Evolutionary conservation across 306 rosid genomes (phyloP), one percentile per base, ranked within the genome.

Genomic region (Bauhinia variegata): DNA sequence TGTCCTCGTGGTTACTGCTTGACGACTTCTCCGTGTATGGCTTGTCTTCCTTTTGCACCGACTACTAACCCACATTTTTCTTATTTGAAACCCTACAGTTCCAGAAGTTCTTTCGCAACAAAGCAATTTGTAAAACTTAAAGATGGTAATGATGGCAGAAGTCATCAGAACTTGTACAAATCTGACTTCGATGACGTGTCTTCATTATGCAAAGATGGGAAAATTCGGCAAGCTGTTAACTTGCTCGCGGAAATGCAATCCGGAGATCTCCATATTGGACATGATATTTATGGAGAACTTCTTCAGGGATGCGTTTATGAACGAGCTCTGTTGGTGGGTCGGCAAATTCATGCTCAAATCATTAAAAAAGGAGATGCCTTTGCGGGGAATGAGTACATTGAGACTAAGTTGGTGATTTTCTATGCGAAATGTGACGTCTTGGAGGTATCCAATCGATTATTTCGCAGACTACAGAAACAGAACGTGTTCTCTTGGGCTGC

Each of bases 401-500:
- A 84, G 11, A 82, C 96, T 8, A 92, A 92, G 74, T 70, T 86
- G 12, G 78, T 92, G 16, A 80, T 92, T 38, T 87, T 92, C 67
- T 92, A 92, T 63, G 82, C 96, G 0, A 89, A 92, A 70, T 92
- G 92, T 54, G 78, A 72, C 18, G 71, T 36, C 10, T 36, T 42
- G n/a, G 62, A 73, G 11, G 78, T 39, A 7, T 86, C 95, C 0
- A 61, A 62, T 48, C 71, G 73, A 42, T 72, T 87, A 65, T 92
- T 89, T 69, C 63, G 60, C 51, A 63, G 67, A 11, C 51, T 79
- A 11, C 67, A 10, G 2, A 52, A 60, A 12, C 83, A 71, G 71
- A 89, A 82, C 43, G 82, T 82, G 32, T 92, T 85, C 76, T 87
- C 98, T 33, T 92, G 91, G 95, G 92, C 96, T 56, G 95, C 95